Conservation (phyloP, 192 early-diverging fungal species). For the Funneliformis geosporum region DNA sequence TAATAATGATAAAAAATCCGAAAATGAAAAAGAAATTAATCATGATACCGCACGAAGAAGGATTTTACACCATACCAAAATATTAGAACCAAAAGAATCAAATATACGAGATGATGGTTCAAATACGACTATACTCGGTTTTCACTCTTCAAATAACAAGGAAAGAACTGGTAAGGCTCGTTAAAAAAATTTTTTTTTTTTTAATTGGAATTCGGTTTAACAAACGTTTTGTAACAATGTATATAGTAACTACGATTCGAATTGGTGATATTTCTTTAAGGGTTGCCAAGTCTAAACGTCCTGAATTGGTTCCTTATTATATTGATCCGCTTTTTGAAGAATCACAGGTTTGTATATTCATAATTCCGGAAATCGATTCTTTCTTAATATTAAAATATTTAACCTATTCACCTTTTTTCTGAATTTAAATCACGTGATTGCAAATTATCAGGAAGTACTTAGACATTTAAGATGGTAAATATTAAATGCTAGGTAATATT, state of each 20-base stretch:
- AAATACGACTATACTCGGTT: neutral
- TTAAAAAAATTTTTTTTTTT: neutral
- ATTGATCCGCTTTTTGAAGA: slow-evolving; percentile 54
- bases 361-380: neutral
- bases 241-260: slow-evolving; percentile 47
- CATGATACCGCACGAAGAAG: neutral
- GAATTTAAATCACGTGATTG: neutral
- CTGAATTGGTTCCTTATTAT: slow-evolving; percentile 56
- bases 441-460: slow-evolving; percentile 38
- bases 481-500: neutral
- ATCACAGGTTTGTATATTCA: slow-evolving; percentile 48
- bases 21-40: neutral
- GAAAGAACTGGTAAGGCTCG: neutral
- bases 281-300: slow-evolving; percentile 46
- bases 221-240: neutral
- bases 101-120: neutral
- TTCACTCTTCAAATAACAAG: neutral
- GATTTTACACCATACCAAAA: neutral
- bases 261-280: slow-evolving; percentile 60
- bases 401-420: neutral
- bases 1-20: neutral
- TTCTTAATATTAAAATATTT: neutral
- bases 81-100: neutral
- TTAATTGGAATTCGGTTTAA: neutral
- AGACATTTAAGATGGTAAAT: slow-evolving; percentile 46